Conservation (phyloP, 2,329 filamentous ascomycete species). For the Tolypocladium cylindrosporum region DNA sequence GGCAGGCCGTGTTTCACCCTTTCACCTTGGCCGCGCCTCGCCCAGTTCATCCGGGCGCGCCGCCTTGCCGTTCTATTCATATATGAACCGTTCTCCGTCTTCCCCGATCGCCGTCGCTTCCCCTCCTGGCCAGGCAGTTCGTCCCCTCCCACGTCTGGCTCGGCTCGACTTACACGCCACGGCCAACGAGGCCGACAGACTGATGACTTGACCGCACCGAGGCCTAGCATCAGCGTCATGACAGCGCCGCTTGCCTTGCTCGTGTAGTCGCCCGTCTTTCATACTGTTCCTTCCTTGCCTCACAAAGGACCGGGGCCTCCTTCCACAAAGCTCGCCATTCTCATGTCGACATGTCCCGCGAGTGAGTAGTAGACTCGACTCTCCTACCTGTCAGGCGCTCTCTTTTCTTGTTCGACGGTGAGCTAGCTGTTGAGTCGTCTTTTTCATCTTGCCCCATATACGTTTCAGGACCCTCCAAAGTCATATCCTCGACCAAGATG, state of each 20-base stretch:
- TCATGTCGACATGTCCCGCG: not conserved
- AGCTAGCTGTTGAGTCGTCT: not conserved
- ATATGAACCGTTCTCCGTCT: not conserved
- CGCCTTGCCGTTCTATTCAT: not conserved
- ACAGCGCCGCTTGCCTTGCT: not conserved
- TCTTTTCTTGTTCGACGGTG: no score
- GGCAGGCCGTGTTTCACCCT: conserved; percentile 11
- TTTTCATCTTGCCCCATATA: not conserved
- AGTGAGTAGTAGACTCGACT: not conserved
- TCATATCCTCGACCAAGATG: conserved; percentile 6
- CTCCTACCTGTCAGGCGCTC: not conserved
- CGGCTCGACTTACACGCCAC: not conserved
- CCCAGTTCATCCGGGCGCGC: not conserved
- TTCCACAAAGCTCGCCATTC: not conserved
- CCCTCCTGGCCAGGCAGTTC: not conserved
- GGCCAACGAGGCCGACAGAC: not conserved
- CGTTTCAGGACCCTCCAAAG: not conserved
- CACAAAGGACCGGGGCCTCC: not conserved
- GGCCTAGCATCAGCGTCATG: not conserved
- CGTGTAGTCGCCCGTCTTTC: not conserved
- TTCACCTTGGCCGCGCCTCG: not conserved
- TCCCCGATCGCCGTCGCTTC: not conserved
- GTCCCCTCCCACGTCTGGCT: not conserved
- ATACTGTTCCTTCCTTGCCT: not conserved
- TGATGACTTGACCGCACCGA: not conserved